Evolutionary conservation across 169 alveolate genomes (phyloP).

Genomic region (Theileria equi): DNA sequence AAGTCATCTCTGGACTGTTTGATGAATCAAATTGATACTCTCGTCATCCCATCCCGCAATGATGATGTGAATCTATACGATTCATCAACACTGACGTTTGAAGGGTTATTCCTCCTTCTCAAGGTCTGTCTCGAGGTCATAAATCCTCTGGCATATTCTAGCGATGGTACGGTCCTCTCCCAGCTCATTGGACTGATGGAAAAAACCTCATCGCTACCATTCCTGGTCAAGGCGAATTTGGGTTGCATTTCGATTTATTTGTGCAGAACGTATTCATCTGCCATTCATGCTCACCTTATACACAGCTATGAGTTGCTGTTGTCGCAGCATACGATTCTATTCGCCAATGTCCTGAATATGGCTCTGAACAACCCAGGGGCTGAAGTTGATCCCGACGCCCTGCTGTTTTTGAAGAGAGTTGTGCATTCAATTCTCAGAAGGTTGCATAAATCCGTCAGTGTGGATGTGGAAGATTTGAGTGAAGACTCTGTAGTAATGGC

Average conservation of each 20-base stretch:
- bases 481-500: not conserved
- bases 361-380: constrained; percentile 28
- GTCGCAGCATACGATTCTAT: constrained; percentile 24
- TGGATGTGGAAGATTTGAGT: not conserved
- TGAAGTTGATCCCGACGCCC: constrained; percentile 16
- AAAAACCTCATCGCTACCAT: constrained; percentile 5
- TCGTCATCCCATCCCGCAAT: not conserved
- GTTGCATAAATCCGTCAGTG: not conserved
- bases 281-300: not conserved
- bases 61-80: not conserved
- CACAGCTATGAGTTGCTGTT: constrained; percentile 4
- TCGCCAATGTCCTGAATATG: constrained; percentile 19
- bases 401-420: constrained; percentile 31
- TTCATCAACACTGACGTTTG: constrained; percentile 57
- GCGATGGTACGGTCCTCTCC: constrained; percentile 22
- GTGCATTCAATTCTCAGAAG: not conserved
- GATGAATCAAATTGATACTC: constrained; percentile 20
- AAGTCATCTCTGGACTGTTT: constrained; percentile 45
- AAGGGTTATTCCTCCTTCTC: constrained; percentile 50
- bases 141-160: constrained; percentile 35
- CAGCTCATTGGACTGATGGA: constrained; percentile 26
- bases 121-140: constrained; percentile 35
- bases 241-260: constrained; percentile 33
- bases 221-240: constrained; percentile 31
- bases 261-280: constrained; percentile 39